These are phyloP conservation scores for Debaryomycetaceae sp. DNA, from an alignment of 1,139 yeast genomes.

Conservation along the genomic window DNA sequence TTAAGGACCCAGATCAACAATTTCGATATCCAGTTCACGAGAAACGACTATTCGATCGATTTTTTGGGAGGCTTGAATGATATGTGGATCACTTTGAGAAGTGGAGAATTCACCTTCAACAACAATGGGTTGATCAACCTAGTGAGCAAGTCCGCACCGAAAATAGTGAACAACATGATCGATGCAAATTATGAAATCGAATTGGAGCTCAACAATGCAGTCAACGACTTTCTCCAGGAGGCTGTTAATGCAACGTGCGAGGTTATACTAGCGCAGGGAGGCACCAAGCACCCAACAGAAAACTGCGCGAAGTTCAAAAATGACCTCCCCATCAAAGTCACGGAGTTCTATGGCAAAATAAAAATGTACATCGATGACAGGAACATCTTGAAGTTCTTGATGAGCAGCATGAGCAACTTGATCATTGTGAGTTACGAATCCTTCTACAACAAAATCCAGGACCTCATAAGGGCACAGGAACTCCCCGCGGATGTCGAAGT, in stretches of 20 bases:
- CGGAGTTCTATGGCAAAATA: conserved; percentile 53
- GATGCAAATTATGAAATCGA: conserved; percentile 82
- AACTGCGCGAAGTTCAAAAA: conserved; percentile 37
- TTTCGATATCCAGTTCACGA: conserved; percentile 76
- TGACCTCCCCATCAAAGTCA: conserved; percentile 50
- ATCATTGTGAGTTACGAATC: conserved; percentile 30
- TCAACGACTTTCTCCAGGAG: conserved; percentile 55
- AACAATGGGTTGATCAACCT: conserved; percentile 51
- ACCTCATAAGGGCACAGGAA: background rate
- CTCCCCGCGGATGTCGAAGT: conserved; percentile 17
- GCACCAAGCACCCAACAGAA: conserved; percentile 27
- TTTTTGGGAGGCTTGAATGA: conserved; percentile 69
- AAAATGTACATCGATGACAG: conserved; percentile 41
- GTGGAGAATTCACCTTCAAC: conserved; percentile 31
- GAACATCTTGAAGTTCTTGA: conserved; percentile 28
- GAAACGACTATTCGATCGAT: conserved; percentile 73
- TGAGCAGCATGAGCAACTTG: conserved; percentile 29
- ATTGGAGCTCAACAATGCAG: conserved; percentile 65
- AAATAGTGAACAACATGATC: conserved; percentile 77
- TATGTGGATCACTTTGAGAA: conserved; percentile 45
- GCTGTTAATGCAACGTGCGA: conserved; percentile 35
- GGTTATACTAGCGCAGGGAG: conserved; percentile 23
- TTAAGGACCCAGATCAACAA: conserved; percentile 68
- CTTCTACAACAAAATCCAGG: conserved; percentile 20
- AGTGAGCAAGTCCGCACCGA: conserved; percentile 72